Conservation (phyloP, 345 rosid genomes). For the Citrus sp. region DNA sequence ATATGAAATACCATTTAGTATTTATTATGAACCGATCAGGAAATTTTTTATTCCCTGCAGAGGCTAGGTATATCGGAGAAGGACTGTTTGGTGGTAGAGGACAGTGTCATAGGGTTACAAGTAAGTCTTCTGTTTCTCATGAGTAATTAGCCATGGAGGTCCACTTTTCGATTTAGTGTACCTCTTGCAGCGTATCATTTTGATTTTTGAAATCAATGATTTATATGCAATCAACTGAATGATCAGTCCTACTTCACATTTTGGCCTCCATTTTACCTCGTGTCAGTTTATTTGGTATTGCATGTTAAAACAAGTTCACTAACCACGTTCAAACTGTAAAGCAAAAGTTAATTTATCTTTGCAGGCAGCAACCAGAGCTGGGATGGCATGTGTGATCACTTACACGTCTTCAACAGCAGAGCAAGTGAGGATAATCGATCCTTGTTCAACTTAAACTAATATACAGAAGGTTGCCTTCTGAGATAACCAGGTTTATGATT, state of each 20-base stretch:
- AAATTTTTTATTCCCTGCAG: slow-evolving; percentile 36
- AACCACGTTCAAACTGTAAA: neutral
- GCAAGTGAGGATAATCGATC: slow-evolving; percentile 45
- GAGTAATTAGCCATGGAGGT: neutral
- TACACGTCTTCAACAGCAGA: slow-evolving; percentile 87
- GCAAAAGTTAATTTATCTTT: slow-evolving; percentile 7
- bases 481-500: neutral
- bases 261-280: neutral
- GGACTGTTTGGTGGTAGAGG: slow-evolving; percentile 91
- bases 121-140: slow-evolving; percentile 23
- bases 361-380: slow-evolving; percentile 86
- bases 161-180: neutral
- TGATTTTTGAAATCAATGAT: neutral
- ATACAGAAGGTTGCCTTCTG: neutral
- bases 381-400: slow-evolving; percentile 83
- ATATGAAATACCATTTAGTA: neutral
- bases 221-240: neutral
- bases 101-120: slow-evolving; percentile 91
- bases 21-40: neutral
- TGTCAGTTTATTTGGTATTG: neutral
- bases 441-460: neutral
- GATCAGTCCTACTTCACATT: neutral
- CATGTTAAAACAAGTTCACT: neutral
- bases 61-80: slow-evolving; percentile 61
- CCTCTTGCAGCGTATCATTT: neutral